phyloP scores from a whole-genome alignment of 192 early-diverging fungal species.

The Jimgerdemannia lactiflua region DNA sequence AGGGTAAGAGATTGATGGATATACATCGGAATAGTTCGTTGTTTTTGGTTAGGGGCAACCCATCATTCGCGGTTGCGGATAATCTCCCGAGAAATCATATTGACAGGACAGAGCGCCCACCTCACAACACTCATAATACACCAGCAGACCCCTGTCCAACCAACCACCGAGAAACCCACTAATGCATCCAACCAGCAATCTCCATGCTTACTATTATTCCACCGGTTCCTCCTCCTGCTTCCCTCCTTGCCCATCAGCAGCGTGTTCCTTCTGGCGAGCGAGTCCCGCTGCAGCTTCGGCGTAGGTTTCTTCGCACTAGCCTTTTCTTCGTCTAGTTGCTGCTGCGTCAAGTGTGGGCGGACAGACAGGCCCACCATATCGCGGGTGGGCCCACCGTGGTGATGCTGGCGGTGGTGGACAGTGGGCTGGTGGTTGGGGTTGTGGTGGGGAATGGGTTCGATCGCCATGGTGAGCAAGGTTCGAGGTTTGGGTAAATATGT shows the following conservation, averaged over 20 bases:
- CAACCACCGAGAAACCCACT: no score
- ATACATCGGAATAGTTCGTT: no score
- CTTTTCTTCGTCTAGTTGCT: background rate
- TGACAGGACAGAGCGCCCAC: no score
- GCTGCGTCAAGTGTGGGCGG: background rate
- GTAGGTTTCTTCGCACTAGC: background rate
- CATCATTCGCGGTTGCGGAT: no score
- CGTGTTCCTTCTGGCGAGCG: conserved; percentile 29
- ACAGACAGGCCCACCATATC: background rate
- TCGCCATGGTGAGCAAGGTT: background rate
- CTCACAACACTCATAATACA: no score
- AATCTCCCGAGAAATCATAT: no score
- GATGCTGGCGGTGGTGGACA: background rate
- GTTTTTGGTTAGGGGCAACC: no score
- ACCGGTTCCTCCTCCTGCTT: conserved; percentile 43
- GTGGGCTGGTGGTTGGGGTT: background rate
- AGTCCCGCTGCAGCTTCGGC: conserved; percentile 36
- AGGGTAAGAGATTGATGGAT: conserved; percentile 1
- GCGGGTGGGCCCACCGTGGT: background rate
- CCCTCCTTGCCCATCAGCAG: conserved; percentile 42
- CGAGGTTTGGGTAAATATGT: background rate
- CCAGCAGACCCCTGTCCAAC: no score
- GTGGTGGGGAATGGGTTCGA: background rate
- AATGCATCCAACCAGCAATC: background rate
- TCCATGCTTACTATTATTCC: conserved; percentile 49